Evolutionary conservation across 2,329 filamentous ascomycete genomes (phyloP), one percentile per base, ranked within the genome.

Genomic region (Penicillium verrucosum): DNA sequence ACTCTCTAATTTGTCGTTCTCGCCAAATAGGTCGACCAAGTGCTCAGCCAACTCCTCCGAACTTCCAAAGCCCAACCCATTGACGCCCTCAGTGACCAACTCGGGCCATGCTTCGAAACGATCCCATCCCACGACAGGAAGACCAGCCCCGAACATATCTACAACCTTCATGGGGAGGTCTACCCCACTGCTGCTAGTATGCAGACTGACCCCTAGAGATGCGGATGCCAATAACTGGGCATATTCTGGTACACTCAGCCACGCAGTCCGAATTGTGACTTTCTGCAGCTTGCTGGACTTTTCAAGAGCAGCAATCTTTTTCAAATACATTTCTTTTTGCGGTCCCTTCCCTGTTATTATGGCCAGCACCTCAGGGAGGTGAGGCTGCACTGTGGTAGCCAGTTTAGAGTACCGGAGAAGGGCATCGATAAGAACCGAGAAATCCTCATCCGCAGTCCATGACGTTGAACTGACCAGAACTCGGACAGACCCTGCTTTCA

Each of bases 101-200:
- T 99, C 94, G 2, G 84, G 80, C 81, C 96, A 96, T 60, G 92
- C 93, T 70, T 92, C 87, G 69, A 96, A 99, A 2, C 83, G 82
- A 27, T 84, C 85, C 81, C 94, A 97, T 4, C 92, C 93, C 0
- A 88, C 87, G 0, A 99, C 94, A 0, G 94, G 94, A 29, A 99
- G 78, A 0, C 93, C 94, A 0, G 92, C 89, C 2, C 94, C 94
- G 72, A 99, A 97, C 92, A 99, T 97, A 72, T 99, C 94, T 14
- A 99, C 92, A 1, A 99, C 92, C 76, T 99, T 99, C 94, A 99
- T 99, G 0, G 94, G 94, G 21, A 99, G 79, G 74, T 99, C 94
- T 0, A 99, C 92, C 1, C 94, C 94, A 2, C 91, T 96, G 63
- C 89, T 95, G 14, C 92, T 97, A 62, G 86, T 96, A 77, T 99